Conservation (phyloP, 257 asterid genomes). For the Buddleja alternifolia region DNA sequence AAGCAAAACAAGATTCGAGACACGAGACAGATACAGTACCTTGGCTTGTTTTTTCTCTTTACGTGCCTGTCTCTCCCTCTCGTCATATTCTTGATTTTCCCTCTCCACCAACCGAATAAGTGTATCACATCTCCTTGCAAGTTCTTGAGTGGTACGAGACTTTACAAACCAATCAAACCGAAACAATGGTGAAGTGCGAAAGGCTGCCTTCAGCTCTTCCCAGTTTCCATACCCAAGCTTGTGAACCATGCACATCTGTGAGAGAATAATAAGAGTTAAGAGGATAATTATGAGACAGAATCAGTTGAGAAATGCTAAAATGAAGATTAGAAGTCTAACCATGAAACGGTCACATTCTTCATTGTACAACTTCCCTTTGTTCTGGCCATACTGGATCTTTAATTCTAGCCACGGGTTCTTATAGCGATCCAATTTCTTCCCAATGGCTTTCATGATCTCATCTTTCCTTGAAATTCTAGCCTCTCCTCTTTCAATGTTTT, state of each 20-base stretch:
- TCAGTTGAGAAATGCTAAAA: not conserved
- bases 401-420: constrained; percentile 98
- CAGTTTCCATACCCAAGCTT: constrained; percentile 99
- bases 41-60: constrained; percentile 93
- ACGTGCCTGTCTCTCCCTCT: constrained; percentile 97
- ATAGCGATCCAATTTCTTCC: constrained; percentile 93
- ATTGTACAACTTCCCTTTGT: constrained; percentile 96
- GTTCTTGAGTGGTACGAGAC: constrained; percentile 97
- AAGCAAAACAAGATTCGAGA: not conserved
- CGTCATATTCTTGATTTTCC: constrained; percentile 95
- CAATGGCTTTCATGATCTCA: constrained; percentile 98
- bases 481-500: constrained; percentile 97
- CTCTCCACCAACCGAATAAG: constrained; percentile 89
- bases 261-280: not conserved
- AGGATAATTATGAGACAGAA: constrained; percentile 8
- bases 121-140: constrained; percentile 98
- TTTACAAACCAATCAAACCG: constrained; percentile 99
- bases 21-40: constrained; percentile 40
- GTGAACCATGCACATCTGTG: constrained; percentile 95
- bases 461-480: constrained; percentile 94
- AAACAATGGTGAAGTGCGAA: constrained; percentile 91
- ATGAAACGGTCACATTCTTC: constrained; percentile 99
- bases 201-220: constrained; percentile 98
- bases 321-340: constrained; percentile 48
- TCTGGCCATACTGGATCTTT: constrained; percentile 98